These are phyloP conservation scores for Boletus sensibilis DNA, from an alignment of 768 basidiomycete genomes.

Conservation along the genomic window DNA sequence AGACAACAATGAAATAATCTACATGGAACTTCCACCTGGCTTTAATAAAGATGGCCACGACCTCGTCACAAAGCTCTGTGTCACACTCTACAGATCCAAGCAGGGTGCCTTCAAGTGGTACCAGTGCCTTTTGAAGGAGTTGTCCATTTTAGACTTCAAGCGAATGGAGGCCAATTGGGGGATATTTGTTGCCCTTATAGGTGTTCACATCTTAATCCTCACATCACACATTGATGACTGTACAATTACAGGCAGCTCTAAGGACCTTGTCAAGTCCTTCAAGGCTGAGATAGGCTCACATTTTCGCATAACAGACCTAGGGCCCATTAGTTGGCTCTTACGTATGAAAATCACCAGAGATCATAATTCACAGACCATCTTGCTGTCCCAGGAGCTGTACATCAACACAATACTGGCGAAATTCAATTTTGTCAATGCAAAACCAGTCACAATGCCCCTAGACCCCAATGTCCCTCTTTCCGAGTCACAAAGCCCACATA, in stretches of 20 bases:
- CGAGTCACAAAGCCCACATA: too few relatives aligned
- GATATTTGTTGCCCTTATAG: neutral
- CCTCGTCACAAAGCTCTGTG: rapidly evolving
- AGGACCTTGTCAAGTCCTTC: neutral
- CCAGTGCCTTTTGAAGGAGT: rapidly evolving
- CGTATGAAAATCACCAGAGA: neutral
- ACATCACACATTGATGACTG: neutral
- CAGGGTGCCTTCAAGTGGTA: neutral
- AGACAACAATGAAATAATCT: neutral
- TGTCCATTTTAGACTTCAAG: neutral
- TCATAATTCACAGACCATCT: too few relatives aligned
- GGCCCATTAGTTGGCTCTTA: neutral
- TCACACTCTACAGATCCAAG: neutral
- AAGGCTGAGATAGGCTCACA: neutral
- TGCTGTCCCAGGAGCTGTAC: too few relatives aligned
- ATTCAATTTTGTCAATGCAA: too few relatives aligned
- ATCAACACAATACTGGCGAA: too few relatives aligned
- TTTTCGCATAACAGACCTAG: neutral
- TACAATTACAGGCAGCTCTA: neutral
- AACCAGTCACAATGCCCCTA: too few relatives aligned
- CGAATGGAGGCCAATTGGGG: neutral
- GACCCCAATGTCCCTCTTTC: too few relatives aligned
- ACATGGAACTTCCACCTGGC: neutral
- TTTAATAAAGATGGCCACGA: neutral
- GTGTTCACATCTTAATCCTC: neutral